Base-by-base conservation (phyloP, 2,329 filamentous ascomycete species). In the Hymenoscyphus salicellus region DNA sequence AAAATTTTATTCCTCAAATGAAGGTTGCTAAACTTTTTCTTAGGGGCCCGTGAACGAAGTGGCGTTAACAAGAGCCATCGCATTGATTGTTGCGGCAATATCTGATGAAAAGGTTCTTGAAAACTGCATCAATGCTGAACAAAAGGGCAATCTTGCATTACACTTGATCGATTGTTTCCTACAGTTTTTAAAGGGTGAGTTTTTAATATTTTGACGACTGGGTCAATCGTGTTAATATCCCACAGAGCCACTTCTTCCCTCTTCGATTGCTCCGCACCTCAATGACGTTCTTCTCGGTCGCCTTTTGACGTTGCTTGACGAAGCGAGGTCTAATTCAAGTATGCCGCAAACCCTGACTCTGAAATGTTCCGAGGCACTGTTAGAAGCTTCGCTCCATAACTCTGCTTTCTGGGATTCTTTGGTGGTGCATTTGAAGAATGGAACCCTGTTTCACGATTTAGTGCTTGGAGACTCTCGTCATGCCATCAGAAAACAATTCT, bases 1-100 rank as follows among this genome's bases (percentile, higher is more conserved):
- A 16, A 72, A 73, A 6, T 74, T 76, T 17, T 74, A 77, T 43
- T 72, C 74, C 61, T 17, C 17, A 14, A 30, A 67, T 80, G 59
- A 79, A 14, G 26, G 55, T 32, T 46, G 60, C 63, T 68, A 65
- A 38, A 69, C 55, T 16, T 17, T n/a, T 20, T 20, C 23, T 10
- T 56, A 74, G 71, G 72, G 72, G 14, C 56, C 60, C 58, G 43
- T 68, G 1, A 57, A 75, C 46, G 76, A 78, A 20, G 75, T 77
- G 49, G 66, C 82, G 2, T 69, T 77, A n/a, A 80, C 70, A 38
- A 69, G 79, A 66, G 80, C 80, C 2, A 76, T 89, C 63, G 78
- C 77, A 6, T 78, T 89, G 32, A 77, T 90, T 26, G 82, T 88
- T 36, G 78, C 82, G 20, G 87, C 87, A 6, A 81, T 92, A 59